Conservation (phyloP, 129 eudicot species). For the Artemisia tridentata region DNA sequence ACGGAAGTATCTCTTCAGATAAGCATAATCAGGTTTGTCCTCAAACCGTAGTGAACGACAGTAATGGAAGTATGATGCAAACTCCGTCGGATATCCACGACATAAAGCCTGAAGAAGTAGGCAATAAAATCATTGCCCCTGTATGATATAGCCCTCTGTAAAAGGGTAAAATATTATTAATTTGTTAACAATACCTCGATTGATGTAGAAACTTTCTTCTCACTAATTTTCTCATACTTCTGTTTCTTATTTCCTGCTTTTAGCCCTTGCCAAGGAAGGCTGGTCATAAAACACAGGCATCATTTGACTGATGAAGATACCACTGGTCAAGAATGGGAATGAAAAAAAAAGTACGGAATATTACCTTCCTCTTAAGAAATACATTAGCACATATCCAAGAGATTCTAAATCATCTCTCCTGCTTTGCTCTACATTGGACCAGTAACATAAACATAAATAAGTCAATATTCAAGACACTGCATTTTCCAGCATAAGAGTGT, state of each 20-base stretch:
- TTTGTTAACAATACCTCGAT: slow-evolving; percentile 55
- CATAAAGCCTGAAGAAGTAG: slow-evolving; percentile 54
- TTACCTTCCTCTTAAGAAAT: slow-evolving; percentile 90
- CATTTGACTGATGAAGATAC: slow-evolving; percentile 23
- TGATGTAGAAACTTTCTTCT: slow-evolving; percentile 82
- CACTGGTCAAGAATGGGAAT: background rate
- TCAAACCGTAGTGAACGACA: slow-evolving; percentile 94
- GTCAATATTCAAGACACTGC: slow-evolving; percentile 6
- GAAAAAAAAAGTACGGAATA: background rate
- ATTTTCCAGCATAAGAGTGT: slow-evolving; percentile 1
- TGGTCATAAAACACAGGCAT: slow-evolving; percentile 32
- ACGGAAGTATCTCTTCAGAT: slow-evolving; percentile 84
- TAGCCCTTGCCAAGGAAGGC: slow-evolving; percentile 98
- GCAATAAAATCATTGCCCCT: background rate
- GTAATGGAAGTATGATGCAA: slow-evolving; percentile 85
- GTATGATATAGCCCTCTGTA: background rate
- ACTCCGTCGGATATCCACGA: slow-evolving; percentile 77
- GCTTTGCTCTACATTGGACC: slow-evolving; percentile 66
- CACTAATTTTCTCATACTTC: slow-evolving; percentile 84
- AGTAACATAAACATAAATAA: slow-evolving; percentile 14
- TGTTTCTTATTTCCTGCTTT: slow-evolving; percentile 70
- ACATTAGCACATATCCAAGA: slow-evolving; percentile 91
- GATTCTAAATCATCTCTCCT: slow-evolving; percentile 94
- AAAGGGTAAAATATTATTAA: background rate
- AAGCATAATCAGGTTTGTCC: slow-evolving; percentile 88